These are phyloP conservation scores for Sphagnum tenellum DNA, from an alignment of 225 moss, liverwort and hornwort species.

Conservation along the genomic window DNA sequence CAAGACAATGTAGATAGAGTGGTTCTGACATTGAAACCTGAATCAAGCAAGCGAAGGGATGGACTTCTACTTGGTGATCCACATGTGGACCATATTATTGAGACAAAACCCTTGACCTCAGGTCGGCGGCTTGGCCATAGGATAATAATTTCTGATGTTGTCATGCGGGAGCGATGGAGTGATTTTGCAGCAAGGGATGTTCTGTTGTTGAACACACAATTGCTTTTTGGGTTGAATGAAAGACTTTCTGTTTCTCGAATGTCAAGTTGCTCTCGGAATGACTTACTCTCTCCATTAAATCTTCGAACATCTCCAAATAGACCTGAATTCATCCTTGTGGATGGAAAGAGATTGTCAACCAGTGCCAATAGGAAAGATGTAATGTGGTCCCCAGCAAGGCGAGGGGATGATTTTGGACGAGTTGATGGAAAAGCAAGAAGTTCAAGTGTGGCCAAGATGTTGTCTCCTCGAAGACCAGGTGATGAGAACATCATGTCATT, in stretches of 20 bases:
- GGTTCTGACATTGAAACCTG: constrained; percentile 25
- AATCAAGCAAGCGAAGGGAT: constrained; percentile 46
- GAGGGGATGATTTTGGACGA: too few species aligned
- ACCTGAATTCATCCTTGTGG: constrained; percentile 30
- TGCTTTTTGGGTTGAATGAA: constrained; percentile 62
- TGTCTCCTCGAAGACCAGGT: neutral
- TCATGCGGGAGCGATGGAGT: constrained; percentile 88
- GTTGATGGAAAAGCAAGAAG: constrained; percentile 6
- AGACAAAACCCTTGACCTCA: constrained; percentile 8
- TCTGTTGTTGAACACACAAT: constrained; percentile 67
- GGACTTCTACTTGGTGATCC: constrained; percentile 64
- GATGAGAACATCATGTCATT: constrained; percentile 8
- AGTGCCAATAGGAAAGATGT: constrained; percentile 15
- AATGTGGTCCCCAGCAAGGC: neutral
- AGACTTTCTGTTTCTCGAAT: constrained; percentile 39
- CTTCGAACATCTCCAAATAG: constrained; percentile 16
- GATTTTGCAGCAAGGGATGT: constrained; percentile 81
- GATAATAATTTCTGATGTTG: constrained; percentile 77
- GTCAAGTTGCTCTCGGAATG: constrained; percentile 43
- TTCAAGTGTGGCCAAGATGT: constrained; percentile 11
- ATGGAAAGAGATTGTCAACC: constrained; percentile 27
- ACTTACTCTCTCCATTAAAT: constrained; percentile 16
- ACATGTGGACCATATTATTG: constrained; percentile 22
- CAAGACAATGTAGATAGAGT: constrained; percentile 24
- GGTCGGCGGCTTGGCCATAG: constrained; percentile 60